Conservation (phyloP, 371 early-diverging fungal genomes). For the Actinomortierella wolfii region DNA sequence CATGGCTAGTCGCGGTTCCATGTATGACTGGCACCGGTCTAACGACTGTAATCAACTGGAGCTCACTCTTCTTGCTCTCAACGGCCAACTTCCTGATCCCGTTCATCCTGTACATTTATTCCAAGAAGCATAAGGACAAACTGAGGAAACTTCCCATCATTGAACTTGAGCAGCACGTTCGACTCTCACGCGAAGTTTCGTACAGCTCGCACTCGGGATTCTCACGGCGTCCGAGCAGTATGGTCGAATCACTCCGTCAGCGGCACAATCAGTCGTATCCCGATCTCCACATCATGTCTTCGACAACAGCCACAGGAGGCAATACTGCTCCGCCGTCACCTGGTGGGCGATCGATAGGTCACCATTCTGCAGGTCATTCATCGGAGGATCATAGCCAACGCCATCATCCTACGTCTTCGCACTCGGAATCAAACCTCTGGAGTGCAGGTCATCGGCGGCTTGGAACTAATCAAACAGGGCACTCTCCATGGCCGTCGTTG, state of each 20-base stretch:
- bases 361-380: constrained; percentile 7
- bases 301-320: constrained; percentile 15
- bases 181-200: constrained; percentile 28
- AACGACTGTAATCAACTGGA: constrained; percentile 55
- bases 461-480: constrained; percentile 2
- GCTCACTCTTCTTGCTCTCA: constrained; percentile 61
- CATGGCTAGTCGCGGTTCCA: constrained; percentile 71
- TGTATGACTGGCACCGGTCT: constrained; percentile 51
- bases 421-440: constrained; percentile 3
- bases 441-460: constrained; percentile 2
- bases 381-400: constrained; percentile 11
- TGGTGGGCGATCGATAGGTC: constrained; percentile 10
- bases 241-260: constrained; percentile 24
- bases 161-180: constrained; percentile 31
- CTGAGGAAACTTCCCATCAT: constrained; percentile 29
- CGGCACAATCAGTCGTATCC: constrained; percentile 16
- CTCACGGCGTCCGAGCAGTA: constrained; percentile 18
- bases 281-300: constrained; percentile 11
- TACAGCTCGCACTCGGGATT: constrained; percentile 25
- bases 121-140: constrained; percentile 49
- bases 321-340: constrained; percentile 16
- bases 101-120: constrained; percentile 72
- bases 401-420: constrained; percentile 6
- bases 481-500: not conserved
- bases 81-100: constrained; percentile 81